These are phyloP conservation scores for Colletotrichum echinochloae DNA, from an alignment of 2,329 filamentous ascomycete species.

Conservation along the genomic window DNA sequence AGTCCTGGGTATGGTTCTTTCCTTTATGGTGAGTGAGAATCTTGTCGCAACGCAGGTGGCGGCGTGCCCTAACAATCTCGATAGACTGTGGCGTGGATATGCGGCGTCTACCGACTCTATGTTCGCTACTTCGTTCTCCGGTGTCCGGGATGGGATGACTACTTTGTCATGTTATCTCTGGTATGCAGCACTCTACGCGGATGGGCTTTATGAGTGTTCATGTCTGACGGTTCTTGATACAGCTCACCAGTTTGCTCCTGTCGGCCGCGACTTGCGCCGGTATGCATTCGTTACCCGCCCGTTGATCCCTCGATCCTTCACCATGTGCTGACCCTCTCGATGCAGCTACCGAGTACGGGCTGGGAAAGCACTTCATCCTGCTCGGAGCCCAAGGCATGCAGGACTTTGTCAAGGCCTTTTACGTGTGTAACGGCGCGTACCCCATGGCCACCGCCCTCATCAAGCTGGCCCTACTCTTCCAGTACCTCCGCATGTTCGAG, in stretches of 20 bases:
- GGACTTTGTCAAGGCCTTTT: constrained; percentile 38
- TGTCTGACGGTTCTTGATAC: not conserved
- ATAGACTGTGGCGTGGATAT: constrained; percentile 30
- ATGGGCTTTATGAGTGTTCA: rapidly evolving
- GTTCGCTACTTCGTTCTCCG: constrained; percentile 38
- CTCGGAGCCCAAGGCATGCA: constrained; percentile 21
- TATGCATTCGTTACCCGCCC: not conserved
- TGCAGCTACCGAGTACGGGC: constrained; percentile 5
- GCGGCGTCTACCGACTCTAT: constrained; percentile 40
- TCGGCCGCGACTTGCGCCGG: constrained; percentile 26
- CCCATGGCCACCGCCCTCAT: constrained; percentile 42
- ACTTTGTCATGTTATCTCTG: constrained; percentile 40
- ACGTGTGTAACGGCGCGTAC: constrained; percentile 41
- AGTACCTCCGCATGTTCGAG: constrained; percentile 42
- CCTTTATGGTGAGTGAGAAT: constrained; percentile 31
- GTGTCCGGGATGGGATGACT: constrained; percentile 41
- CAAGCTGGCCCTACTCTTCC: constrained; percentile 42
- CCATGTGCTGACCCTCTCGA: not conserved
- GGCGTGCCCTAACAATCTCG: not conserved
- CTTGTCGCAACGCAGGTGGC: too few relatives aligned
- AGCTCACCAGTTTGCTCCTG: constrained; percentile 30
- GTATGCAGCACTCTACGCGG: not conserved
- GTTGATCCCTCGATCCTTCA: not conserved
- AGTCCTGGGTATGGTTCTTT: constrained; percentile 39
- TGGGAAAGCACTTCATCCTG: constrained; percentile 13